A percentile compares a stretch with the other conserved stretches of the same genome.
Conservation (phyloP, 2,329 filamentous ascomycete species). For the Talaromyces verruculosus region DNA sequence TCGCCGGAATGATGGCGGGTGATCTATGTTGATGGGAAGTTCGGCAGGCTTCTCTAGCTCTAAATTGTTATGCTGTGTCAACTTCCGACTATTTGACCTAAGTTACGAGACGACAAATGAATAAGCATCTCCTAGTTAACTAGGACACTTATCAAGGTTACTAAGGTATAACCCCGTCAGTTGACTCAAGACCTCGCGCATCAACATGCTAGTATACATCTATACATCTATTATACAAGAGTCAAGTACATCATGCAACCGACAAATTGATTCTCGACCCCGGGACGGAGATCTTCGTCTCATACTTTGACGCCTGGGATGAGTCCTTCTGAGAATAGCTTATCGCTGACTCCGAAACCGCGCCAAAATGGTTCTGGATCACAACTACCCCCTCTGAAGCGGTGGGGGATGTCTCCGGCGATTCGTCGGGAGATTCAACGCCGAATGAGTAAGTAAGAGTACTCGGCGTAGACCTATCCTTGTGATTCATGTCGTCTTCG, state of each 20-base stretch:
- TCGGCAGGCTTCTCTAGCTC: not conserved
- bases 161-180: not conserved
- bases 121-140: not conserved
- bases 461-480: not conserved
- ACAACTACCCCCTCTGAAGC: constrained; percentile 26
- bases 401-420: not conserved
- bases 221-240: constrained; percentile 5
- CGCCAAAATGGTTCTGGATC: constrained; percentile 39
- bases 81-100: not conserved
- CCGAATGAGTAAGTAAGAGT: constrained; percentile 34
- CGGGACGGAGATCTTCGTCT: constrained; percentile 39
- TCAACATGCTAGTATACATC: not conserved
- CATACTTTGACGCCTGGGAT: not conserved
- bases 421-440: constrained; percentile 33
- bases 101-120: not conserved
- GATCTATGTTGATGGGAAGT: not conserved
- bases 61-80: not conserved
- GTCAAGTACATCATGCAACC: not conserved
- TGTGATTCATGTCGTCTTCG: constrained; percentile 19
- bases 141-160: not conserved
- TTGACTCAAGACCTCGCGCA: not conserved
- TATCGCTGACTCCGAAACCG: constrained; percentile 42
- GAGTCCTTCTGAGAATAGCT: constrained; percentile 26
- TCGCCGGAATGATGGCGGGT: not conserved
- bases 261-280: constrained; percentile 31